These are phyloP conservation scores for Moricandia arvensis DNA, from an alignment of 345 rosid genomes.

Conservation along the genomic window DNA sequence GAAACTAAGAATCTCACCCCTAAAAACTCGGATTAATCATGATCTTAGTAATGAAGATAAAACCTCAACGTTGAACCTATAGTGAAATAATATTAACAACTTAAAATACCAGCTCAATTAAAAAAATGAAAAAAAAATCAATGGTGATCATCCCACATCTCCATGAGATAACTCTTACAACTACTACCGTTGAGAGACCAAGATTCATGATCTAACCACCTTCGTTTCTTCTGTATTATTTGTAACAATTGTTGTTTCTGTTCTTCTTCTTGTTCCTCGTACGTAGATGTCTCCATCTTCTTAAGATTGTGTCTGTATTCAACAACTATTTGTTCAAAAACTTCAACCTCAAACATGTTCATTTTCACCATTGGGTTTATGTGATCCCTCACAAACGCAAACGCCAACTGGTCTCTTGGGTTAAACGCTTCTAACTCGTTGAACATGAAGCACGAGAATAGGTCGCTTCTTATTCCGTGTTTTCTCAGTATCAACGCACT, in stretches of 20 bases:
- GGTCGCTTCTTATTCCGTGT: constrained; percentile 56
- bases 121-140: constrained; percentile 30
- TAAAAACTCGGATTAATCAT: no score
- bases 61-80: background rate
- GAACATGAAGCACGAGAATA: constrained; percentile 81
- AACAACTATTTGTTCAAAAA: constrained; percentile 62
- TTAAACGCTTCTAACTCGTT: constrained; percentile 82
- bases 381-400: constrained; percentile 70
- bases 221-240: constrained; percentile 24
- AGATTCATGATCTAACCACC: constrained; percentile 25
- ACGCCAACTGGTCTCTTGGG: constrained; percentile 78
- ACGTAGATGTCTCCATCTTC: constrained; percentile 25
- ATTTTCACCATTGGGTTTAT: constrained; percentile 56
- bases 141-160: constrained; percentile 60
- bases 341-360: constrained; percentile 80
- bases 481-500: constrained; percentile 65
- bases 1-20: no score
- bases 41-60: background rate
- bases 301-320: constrained; percentile 73
- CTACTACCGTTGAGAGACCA: constrained; percentile 46
- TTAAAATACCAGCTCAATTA: background rate
- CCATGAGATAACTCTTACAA: constrained; percentile 53
- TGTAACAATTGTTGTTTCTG: background rate
- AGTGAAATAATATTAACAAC: background rate
- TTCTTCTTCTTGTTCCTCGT: constrained; percentile 22